These are phyloP conservation scores for Begonia fuchsioides DNA, from an alignment of 306 rosid species.

Conservation along the genomic window DNA sequence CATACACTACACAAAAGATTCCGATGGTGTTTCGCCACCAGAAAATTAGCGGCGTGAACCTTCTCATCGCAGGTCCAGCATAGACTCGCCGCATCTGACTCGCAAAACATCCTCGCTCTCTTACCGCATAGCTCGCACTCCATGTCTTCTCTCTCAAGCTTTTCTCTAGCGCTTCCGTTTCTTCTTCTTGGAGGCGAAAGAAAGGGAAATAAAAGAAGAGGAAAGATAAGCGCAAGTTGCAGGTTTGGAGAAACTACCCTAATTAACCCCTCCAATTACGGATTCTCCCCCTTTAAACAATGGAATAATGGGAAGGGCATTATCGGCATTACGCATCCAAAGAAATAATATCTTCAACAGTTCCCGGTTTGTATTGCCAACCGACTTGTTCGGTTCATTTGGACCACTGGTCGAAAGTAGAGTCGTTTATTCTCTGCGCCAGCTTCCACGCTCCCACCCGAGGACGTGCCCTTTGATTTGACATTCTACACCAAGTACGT, in stretches of 20 bases:
- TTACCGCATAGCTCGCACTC: slow-evolving; percentile 33
- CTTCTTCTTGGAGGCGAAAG: too few species aligned
- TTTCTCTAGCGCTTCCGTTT: too few species aligned
- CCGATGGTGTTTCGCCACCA: slow-evolving; percentile 35
- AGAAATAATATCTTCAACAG: slow-evolving; percentile 11
- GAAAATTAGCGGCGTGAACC: slow-evolving; percentile 46
- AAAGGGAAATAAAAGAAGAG: background rate
- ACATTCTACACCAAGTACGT: background rate
- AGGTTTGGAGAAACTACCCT: slow-evolving; percentile 7
- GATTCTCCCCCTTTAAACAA: background rate
- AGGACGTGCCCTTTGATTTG: background rate
- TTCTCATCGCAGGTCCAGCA: slow-evolving; percentile 48
- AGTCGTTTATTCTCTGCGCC: too few species aligned
- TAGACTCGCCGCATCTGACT: slow-evolving; percentile 37
- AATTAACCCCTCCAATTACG: slow-evolving; percentile 4
- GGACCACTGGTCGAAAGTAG: too few species aligned
- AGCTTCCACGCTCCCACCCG: background rate
- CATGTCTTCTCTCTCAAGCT: slow-evolving; percentile 7
- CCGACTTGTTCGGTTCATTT: background rate
- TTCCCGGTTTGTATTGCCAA: background rate
- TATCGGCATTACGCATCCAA: slow-evolving; percentile 1
- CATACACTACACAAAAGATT: slow-evolving; percentile 31
- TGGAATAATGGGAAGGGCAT: background rate
- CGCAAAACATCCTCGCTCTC: slow-evolving; percentile 35
- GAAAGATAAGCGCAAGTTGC: slow-evolving; percentile 3